Evolutionary conservation across 495 filamentous ascomycete species (phyloP), one percentile per base, ranked within the genome.

Genomic region (Aspergillus conjunctus): DNA sequence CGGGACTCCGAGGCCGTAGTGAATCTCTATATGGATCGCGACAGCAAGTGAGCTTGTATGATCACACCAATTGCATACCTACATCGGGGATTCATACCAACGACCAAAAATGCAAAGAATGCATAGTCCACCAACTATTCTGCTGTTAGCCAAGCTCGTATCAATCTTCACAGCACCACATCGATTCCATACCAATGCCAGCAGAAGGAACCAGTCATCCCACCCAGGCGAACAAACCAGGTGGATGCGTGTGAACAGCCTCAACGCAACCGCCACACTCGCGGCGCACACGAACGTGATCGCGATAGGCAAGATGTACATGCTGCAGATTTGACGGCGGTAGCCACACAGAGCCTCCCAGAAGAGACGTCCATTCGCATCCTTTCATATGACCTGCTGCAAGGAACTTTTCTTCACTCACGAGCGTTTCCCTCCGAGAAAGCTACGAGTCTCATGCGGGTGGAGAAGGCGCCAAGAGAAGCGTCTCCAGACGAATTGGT

Each of bases 201-300:
- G 8, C 2, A 60, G 18, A 44, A 79, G 65, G 14, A 74, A 26
- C 50, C 71, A 49, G 56, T 79, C 77, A 63, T 79, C 77, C 59
- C 65, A 65, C 8, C 73, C 75, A 11, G 71, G 66, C 8, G 60
- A 67, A 51, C 68, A 69, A n/a, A 75, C 54, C 12, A 77, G 30
- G n/a, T 59, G 51, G 18, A 73, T 58, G 30, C 76, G 63, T 44
- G 68, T 72, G 32, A 62, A 71, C 34, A 79, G 48, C 15, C 76
- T 71, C 14, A 77, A 26, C 0, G 54, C 64, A 32, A 78, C 73
- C 15, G 65, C 48, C 4, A 78, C n/a, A 18, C 52, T 39, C 7
- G 75, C 56, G 41, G 77, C 41, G 18, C 21, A 45, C 7, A 69
- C 66, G 30, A 78, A 71, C 17, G 56, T 57, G 7, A 66, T 69